A percentile compares a stretch with the other conserved stretches of the same genome.
Evolutionary conservation across 1,139 yeast species (phyloP).

Genomic region (Kluyveromyces marxianus): DNA sequence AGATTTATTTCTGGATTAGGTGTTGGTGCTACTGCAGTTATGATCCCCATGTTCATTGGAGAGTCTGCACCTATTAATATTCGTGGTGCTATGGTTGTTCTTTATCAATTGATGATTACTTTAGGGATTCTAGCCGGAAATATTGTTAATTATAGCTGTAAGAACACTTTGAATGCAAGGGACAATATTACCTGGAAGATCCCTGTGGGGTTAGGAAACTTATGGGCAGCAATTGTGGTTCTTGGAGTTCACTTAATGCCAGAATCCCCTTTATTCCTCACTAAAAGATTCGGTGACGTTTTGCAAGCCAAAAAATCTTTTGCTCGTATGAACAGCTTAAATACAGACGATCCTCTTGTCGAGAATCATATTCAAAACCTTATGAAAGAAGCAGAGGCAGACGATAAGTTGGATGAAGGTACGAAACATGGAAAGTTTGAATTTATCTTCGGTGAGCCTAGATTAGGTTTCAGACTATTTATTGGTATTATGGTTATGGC

Average conservation of each 20-base stretch:
- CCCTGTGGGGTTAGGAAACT: conserved; percentile 42
- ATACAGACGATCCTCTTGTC: conserved; percentile 39
- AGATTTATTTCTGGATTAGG: conserved; percentile 48
- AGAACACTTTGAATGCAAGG: conserved; percentile 17
- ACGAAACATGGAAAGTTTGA: conserved; percentile 33
- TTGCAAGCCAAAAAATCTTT: conserved; percentile 39
- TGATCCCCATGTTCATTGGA: conserved; percentile 48
- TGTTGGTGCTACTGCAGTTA: conserved; percentile 47
- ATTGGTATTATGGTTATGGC: conserved; percentile 49
- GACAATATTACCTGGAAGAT: conserved; percentile 36
- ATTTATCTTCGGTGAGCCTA: conserved; percentile 41
- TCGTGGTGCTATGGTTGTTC: conserved; percentile 50
- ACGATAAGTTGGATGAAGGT: conserved; percentile 37
- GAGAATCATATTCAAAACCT: conserved; percentile 39
- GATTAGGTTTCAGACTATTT: conserved; percentile 40
- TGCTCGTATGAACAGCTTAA: conserved; percentile 41
- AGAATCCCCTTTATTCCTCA: conserved; percentile 46
- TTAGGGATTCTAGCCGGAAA: conserved; percentile 51
- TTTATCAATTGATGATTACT: conserved; percentile 50
- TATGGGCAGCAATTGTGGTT: conserved; percentile 41
- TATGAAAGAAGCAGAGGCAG: conserved; percentile 32
- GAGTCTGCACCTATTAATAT: conserved; percentile 48
- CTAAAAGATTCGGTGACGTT: conserved; percentile 24
- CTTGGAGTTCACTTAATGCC: conserved; percentile 42
- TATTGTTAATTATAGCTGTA: conserved; percentile 43